Percentiles rank a stretch among this genome's conserved stretches.
Conservation (phyloP, 768 basidiomycete species). For the Trametes elegans region DNA sequence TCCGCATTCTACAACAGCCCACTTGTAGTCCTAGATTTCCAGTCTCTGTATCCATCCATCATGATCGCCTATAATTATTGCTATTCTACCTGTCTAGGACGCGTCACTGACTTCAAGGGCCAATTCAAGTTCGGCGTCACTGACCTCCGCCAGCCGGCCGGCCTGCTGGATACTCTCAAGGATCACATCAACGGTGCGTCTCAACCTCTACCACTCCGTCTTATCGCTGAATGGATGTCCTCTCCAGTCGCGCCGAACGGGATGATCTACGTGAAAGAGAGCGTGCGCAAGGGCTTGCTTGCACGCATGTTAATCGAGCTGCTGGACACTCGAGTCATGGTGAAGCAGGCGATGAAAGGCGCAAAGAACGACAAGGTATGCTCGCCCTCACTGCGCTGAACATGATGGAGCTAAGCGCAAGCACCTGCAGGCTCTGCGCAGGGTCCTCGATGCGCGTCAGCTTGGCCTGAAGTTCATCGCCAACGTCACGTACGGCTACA, state of each 20-base stretch:
- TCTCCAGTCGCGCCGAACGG: conserved; percentile 88
- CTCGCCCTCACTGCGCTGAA: background rate
- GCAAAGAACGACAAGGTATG: conserved; percentile 71
- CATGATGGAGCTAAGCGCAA: no score
- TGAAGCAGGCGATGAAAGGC: conserved; percentile 94
- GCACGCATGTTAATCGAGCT: conserved; percentile 91
- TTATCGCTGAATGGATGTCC: background rate
- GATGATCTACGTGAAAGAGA: conserved; percentile 86
- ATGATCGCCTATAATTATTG: conserved; percentile 99
- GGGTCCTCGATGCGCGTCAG: conserved; percentile 87
- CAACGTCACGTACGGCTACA: conserved; percentile 96
- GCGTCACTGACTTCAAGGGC: conserved; percentile 83
- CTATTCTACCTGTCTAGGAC: conserved; percentile 94
- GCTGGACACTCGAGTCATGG: conserved; percentile 95
- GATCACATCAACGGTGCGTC: conserved; percentile 73
- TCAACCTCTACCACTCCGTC: background rate
- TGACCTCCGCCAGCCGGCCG: conserved; percentile 65
- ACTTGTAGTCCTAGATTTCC: conserved; percentile 92
- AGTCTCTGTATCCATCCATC: conserved; percentile 92
- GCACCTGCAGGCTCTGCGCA: conserved; percentile 56
- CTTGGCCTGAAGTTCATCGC: conserved; percentile 92
- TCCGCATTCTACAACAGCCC: conserved; percentile 94
- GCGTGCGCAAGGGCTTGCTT: conserved; percentile 80
- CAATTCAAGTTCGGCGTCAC: conserved; percentile 85
- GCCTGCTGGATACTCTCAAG: conserved; percentile 64